Percentiles rank a stretch among this genome's conserved stretches.
Evolutionary conservation across 257 asterid genomes (phyloP).

Genomic region (Misopates orontium): DNA sequence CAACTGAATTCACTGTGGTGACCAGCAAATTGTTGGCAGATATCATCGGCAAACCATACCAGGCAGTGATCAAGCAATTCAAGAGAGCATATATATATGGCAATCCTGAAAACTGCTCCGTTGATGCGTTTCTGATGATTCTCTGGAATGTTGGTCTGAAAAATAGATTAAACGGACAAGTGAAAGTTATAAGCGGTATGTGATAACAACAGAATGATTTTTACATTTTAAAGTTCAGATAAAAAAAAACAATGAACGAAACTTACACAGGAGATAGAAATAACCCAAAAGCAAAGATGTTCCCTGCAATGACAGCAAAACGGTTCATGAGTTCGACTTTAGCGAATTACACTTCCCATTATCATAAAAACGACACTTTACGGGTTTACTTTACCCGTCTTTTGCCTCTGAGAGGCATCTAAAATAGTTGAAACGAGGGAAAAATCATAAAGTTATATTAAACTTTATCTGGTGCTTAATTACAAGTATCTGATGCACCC

Average conservation of each 20-base stretch:
- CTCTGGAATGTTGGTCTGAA: constrained; percentile 64
- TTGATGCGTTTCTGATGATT: constrained; percentile 55
- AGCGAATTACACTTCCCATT: no score
- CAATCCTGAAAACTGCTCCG: constrained; percentile 63
- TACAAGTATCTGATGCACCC: no score
- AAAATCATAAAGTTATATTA: no score
- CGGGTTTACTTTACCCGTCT: no score
- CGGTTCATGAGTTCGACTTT: no score
- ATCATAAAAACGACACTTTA: no score
- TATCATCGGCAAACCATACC: constrained; percentile 67
- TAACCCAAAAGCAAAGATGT: constrained; percentile 62
- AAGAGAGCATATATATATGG: constrained; percentile 63
- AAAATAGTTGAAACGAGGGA: no score
- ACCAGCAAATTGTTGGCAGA: constrained; percentile 55
- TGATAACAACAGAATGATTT: not conserved
- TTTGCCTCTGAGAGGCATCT: no score
- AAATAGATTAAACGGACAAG: constrained; percentile 4
- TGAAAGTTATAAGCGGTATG: not conserved
- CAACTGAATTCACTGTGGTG: constrained; percentile 59
- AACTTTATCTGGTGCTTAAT: no score
- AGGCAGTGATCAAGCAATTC: constrained; percentile 68
- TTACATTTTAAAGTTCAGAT: no score
- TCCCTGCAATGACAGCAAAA: constrained; percentile 44
- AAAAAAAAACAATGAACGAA: not conserved
- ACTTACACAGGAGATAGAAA: constrained; percentile 72